Evolutionary conservation across 306 rosid species (phyloP).

Genomic region (Hippophae gyantsensis): DNA sequence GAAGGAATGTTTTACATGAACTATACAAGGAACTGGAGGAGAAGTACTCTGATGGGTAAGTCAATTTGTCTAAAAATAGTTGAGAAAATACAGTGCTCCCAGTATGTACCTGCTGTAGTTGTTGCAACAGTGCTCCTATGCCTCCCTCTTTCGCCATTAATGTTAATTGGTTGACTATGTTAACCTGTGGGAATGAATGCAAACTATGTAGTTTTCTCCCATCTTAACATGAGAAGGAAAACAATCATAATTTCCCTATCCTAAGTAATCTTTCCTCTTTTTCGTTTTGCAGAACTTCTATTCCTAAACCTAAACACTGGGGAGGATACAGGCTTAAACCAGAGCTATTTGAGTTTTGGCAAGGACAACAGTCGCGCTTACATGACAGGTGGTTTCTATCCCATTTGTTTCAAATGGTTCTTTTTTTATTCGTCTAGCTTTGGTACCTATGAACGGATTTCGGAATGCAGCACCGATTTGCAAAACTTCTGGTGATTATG

Average conservation of each 20-base stretch:
- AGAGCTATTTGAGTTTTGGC: conserved; percentile 85
- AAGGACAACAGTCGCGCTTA: conserved; percentile 89
- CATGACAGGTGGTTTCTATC: conserved; percentile 94
- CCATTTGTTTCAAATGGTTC: conserved; percentile 41
- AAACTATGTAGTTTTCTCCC: not conserved
- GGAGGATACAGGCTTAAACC: conserved; percentile 96
- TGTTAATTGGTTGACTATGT: too few relatives aligned
- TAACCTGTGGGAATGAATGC: too few relatives aligned
- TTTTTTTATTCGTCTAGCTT: conserved; percentile 16
- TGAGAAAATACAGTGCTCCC: not conserved
- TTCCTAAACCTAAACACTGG: conserved; percentile 85
- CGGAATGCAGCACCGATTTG: too few relatives aligned
- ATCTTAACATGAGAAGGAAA: not conserved
- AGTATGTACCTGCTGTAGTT: not conserved
- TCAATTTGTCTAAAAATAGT: not conserved
- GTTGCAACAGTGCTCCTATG: too few relatives aligned
- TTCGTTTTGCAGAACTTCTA: conserved; percentile 57
- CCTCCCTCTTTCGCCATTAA: too few relatives aligned
- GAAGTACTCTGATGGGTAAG: conserved; percentile 82
- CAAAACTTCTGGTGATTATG: too few relatives aligned
- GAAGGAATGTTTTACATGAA: conserved; percentile 68
- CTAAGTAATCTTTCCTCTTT: not conserved
- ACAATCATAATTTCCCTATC: conserved; percentile 17
- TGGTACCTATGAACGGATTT: not conserved
- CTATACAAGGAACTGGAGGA: conserved; percentile 62